Evolutionary conservation across 73 alveolate genomes (phyloP).

Genomic region (Uronychia setigera): DNA sequence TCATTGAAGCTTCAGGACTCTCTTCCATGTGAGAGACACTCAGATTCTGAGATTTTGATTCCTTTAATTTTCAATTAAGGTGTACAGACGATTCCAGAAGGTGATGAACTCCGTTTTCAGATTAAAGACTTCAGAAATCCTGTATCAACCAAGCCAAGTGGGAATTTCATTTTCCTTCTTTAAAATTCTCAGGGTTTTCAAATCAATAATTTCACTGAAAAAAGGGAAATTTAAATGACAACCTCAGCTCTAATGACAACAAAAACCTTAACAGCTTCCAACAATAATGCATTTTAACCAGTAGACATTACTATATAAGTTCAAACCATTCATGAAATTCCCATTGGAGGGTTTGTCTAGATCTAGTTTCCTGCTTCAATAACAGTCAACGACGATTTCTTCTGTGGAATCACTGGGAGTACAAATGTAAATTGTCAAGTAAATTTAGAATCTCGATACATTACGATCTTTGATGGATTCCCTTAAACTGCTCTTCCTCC

Average conservation of each 20-base stretch:
- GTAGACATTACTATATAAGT: not conserved
- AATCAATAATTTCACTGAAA: not conserved
- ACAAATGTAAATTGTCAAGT: not conserved
- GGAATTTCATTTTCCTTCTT: not conserved
- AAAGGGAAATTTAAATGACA: not conserved
- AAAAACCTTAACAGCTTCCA: not conserved
- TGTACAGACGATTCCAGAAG: not conserved
- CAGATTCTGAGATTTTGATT: not conserved
- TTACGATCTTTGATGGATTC: not conserved
- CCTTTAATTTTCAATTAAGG: not conserved
- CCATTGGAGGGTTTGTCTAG: not conserved
- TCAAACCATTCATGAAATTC: not conserved
- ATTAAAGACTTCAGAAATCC: not conserved
- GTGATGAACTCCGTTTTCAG: not conserved
- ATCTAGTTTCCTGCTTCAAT: not conserved
- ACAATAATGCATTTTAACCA: not conserved
- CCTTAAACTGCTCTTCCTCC: not conserved
- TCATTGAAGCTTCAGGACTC: not conserved
- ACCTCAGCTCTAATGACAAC: not conserved
- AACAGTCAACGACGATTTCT: not conserved
- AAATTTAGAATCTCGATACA: not conserved
- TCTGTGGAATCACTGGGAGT: not conserved
- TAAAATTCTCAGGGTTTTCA: not conserved
- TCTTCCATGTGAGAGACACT: not conserved
- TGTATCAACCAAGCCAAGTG: not conserved